Evolutionary conservation across 768 basidiomycete genomes (phyloP).

Genomic region (Serpula lacrymans): DNA sequence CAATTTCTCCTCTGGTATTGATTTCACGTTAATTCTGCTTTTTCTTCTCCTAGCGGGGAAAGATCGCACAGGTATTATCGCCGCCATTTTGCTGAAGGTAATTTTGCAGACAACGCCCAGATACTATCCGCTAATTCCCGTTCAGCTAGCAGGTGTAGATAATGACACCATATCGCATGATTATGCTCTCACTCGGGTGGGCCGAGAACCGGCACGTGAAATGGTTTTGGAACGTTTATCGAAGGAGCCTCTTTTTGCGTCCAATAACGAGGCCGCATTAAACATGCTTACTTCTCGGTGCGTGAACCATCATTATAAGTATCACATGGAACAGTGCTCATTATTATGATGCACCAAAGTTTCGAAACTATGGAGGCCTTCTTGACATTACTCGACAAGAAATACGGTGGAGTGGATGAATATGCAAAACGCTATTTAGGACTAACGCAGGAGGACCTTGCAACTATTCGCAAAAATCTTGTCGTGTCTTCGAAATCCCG

Average conservation of each 20-base stretch:
- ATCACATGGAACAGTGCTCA: neutral
- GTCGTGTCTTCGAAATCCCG: constrained; percentile 32
- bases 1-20: neutral
- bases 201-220: constrained; percentile 74
- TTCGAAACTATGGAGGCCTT: constrained; percentile 77
- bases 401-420: constrained; percentile 65
- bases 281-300: constrained; percentile 83
- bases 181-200: constrained; percentile 74
- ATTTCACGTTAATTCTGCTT: neutral
- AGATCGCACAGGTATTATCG: constrained; percentile 75
- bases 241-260: constrained; percentile 70
- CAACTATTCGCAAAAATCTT: constrained; percentile 55
- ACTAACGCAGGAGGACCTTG: constrained; percentile 62
- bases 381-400: constrained; percentile 53
- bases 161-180: constrained; percentile 65
- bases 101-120: neutral
- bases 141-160: constrained; percentile 71
- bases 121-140: constrained; percentile 2
- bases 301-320: constrained; percentile 11
- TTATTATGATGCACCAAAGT: constrained; percentile 31
- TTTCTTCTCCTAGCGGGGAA: constrained; percentile 56
- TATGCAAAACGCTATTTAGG: constrained; percentile 57
- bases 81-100: constrained; percentile 71
- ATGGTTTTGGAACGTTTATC: constrained; percentile 65
- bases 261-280: constrained; percentile 71